Evolutionary conservation across 164 flowering plant genomes (phyloP).

Genomic region (Berberis thunbergii): DNA sequence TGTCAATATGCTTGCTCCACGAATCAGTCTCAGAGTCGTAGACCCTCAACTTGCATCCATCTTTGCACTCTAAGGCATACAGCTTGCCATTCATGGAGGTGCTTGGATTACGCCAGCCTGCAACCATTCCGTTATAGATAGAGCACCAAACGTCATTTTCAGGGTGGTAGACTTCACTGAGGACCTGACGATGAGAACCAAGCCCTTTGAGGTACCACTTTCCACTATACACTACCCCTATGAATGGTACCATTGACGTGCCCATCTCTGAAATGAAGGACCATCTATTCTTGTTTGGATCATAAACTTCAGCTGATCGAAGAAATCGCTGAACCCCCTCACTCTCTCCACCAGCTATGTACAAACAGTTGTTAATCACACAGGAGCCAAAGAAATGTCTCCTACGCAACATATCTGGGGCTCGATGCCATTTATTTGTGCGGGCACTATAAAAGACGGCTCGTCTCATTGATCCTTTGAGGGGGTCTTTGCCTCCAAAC

Average conservation of each 20-base stretch:
- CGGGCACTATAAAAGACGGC: constrained; percentile 71
- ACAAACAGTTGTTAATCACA: constrained; percentile 81
- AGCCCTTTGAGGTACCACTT: constrained; percentile 84
- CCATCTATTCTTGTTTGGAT: constrained; percentile 82
- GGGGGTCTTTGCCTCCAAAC: constrained; percentile 76
- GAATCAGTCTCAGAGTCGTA: constrained; percentile 52
- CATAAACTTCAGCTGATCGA: constrained; percentile 78
- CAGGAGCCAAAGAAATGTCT: constrained; percentile 75
- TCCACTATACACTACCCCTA: constrained; percentile 68
- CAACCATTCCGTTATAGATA: constrained; percentile 69
- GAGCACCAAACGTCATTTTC: constrained; percentile 61
- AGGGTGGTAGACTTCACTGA: constrained; percentile 68
- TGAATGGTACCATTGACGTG: constrained; percentile 77
- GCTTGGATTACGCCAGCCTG: constrained; percentile 79
- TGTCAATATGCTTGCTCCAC: constrained; percentile 66
- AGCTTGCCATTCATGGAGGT: constrained; percentile 47
- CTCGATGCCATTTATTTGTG: constrained; percentile 91
- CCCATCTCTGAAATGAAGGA: constrained; percentile 70
- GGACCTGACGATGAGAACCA: constrained; percentile 66
- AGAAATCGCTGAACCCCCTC: constrained; percentile 57
- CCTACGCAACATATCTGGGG: constrained; percentile 78
- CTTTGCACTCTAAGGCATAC: constrained; percentile 79
- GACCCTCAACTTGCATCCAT: constrained; percentile 74
- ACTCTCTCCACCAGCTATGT: constrained; percentile 84
- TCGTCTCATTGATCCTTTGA: constrained; percentile 77